Evolutionary conservation across 768 basidiomycete species (phyloP), one percentile per base, ranked within the genome.

Genomic region (Pholiota molesta): DNA sequence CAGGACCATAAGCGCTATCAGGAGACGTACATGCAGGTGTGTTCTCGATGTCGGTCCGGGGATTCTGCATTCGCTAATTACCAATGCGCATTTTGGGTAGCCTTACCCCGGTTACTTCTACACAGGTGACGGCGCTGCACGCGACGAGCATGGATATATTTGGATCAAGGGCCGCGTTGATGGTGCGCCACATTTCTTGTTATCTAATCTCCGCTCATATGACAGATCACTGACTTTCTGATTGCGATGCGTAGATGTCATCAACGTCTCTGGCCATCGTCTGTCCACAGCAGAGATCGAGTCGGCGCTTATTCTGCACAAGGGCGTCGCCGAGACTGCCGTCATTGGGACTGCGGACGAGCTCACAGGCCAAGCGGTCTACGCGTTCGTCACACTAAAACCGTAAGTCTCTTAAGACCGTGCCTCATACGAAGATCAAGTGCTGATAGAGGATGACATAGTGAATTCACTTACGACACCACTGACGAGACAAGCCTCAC

Each of bases 111-210:
- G 96, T 7, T 79, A 83, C 73, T 99, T 94, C 83, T 97, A 91
- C 77, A 99, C 97, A n/a, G 97, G 97, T 23, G 97, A 99, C 69
- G 97, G 97, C 47, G 97, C 96, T 29, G 90, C 91, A 14, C 86
- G 97, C 21, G 97, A 99, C 71, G 87, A 90, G 66, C 88, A 99
- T 68, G 97, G 97, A 1, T 99, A 99, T 78, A 92, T 97, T 73
- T 99, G 97, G 97, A 98, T 99, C 77, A 95, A 95, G 76, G 97
- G 97, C 55, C 88, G 97, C 66, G 86, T 99, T 54, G 97, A 99
- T 75, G 95, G 91, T 82, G 66, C 66, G 5, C 53, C 45, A 23
- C 56, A 61, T 31, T 62, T 59, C 60, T 40, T 54, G 21, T 35
- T 26, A 17, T 42, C 44, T 52, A 42, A 47, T 29, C 23, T 7